phyloP scores from a whole-genome alignment of 1,284 basidiomycete genomes.

The Ustilago hordei region DNA sequence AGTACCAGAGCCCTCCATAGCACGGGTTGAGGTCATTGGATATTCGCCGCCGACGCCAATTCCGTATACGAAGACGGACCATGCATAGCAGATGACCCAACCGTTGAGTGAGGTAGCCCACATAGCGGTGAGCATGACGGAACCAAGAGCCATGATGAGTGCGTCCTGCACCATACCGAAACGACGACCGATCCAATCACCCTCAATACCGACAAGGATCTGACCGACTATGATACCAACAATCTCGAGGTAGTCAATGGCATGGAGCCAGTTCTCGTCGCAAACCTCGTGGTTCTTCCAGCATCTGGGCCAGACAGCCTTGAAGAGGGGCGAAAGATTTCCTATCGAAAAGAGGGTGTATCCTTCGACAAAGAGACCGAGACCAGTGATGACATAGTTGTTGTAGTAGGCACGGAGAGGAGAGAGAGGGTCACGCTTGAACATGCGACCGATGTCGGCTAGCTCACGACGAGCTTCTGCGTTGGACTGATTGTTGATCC shows the following conservation, averaged over 20 bases:
- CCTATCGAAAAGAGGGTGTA: slow-evolving; percentile 74
- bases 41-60: slow-evolving; percentile 73
- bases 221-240: slow-evolving; percentile 74
- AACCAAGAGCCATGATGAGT: slow-evolving; percentile 71
- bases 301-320: slow-evolving; percentile 73
- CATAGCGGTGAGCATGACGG: slow-evolving; percentile 73
- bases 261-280: slow-evolving; percentile 71
- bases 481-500: slow-evolving; percentile 71
- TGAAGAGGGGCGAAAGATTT: slow-evolving; percentile 71
- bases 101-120: slow-evolving; percentile 73
- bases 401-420: slow-evolving; percentile 72
- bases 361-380: slow-evolving; percentile 74
- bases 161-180: slow-evolving; percentile 72
- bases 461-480: slow-evolving; percentile 72
- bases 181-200: slow-evolving; percentile 74
- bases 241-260: slow-evolving; percentile 72
- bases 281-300: slow-evolving; percentile 72
- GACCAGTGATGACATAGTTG: slow-evolving; percentile 73
- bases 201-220: slow-evolving; percentile 73
- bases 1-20: slow-evolving; percentile 72
- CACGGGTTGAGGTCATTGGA: slow-evolving; percentile 74
- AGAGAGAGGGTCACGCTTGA: slow-evolving; percentile 72
- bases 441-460: slow-evolving; percentile 71
- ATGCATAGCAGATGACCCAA: slow-evolving; percentile 74
- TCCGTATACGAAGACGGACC: slow-evolving; percentile 73